Evolutionary conservation across 2,329 filamentous ascomycete genomes (phyloP).

Genomic region (Lachnellula occidentalis): DNA sequence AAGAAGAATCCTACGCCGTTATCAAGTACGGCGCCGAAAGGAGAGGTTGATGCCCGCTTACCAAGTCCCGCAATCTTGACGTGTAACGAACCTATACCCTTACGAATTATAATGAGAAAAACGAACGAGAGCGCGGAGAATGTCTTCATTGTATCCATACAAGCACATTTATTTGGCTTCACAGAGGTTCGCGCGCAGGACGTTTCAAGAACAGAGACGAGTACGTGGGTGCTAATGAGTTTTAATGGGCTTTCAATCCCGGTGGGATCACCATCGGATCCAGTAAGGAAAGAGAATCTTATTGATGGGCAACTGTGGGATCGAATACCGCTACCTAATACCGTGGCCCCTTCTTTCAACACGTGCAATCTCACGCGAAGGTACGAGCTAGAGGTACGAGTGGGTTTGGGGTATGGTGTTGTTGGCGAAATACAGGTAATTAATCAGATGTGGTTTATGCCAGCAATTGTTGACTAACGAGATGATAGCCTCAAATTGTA

Average conservation of each 20-base stretch:
- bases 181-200: slow-evolving; percentile 78
- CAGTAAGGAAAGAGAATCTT: slow-evolving; percentile 61
- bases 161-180: slow-evolving; percentile 74
- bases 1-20: slow-evolving; percentile 23
- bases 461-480: background rate
- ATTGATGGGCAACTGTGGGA: slow-evolving; percentile 71
- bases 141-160: slow-evolving; percentile 70
- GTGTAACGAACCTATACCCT: slow-evolving; percentile 78
- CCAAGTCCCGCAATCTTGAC: slow-evolving; percentile 85
- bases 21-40: slow-evolving; percentile 53
- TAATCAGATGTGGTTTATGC: background rate
- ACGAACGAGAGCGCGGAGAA: slow-evolving; percentile 62
- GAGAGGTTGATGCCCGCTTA: slow-evolving; percentile 73
- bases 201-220: slow-evolving; percentile 62
- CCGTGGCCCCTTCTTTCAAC: slow-evolving; percentile 78
- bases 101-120: slow-evolving; percentile 76
- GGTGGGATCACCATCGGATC: slow-evolving; percentile 53
- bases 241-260: slow-evolving; percentile 66
- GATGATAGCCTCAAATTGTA: slow-evolving; percentile 62
- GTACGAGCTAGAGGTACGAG: slow-evolving; percentile 78
- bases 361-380: slow-evolving; percentile 80
- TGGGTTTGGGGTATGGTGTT: slow-evolving; percentile 72
- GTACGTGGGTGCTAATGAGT: slow-evolving; percentile 70
- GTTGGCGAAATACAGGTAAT: slow-evolving; percentile 37
- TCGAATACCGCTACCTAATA: slow-evolving; percentile 68